Conservation (phyloP, 106 monocot species). For the Dendrobium huoshanense region DNA sequence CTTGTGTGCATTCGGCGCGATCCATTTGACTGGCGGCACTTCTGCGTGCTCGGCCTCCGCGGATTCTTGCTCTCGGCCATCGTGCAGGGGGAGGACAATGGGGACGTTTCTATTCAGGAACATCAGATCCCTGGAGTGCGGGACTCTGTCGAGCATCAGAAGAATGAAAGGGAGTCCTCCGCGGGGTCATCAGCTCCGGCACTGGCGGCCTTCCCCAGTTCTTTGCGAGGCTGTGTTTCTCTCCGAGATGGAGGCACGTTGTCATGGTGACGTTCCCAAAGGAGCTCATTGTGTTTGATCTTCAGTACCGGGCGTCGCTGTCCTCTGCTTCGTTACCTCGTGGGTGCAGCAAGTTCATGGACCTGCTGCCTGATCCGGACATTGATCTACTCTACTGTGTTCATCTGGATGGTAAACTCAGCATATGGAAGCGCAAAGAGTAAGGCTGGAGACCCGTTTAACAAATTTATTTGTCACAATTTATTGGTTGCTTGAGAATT, state of each 20-base stretch:
- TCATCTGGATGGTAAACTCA: slow-evolving; percentile 86
- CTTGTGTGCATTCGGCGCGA: slow-evolving; percentile 88
- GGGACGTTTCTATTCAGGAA: slow-evolving; percentile 50
- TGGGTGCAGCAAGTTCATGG: slow-evolving; percentile 72
- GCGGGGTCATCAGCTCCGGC: slow-evolving; percentile 29
- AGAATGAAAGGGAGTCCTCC: slow-evolving; percentile 41
- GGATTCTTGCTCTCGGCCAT: slow-evolving; percentile 83
- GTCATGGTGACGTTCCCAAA: slow-evolving; percentile 57
- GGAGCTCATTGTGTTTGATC: slow-evolving; percentile 80
- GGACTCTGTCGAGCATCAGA: slow-evolving; percentile 42
- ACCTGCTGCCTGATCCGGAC: slow-evolving; percentile 65
- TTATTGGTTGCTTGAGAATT: too few species aligned
- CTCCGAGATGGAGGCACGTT: slow-evolving; percentile 79
- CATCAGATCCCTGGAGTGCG: slow-evolving; percentile 30
- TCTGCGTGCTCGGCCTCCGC: slow-evolving; percentile 56
- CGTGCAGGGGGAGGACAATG: slow-evolving; percentile 20
- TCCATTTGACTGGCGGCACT: slow-evolving; percentile 79
- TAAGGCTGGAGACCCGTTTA: slow-evolving; percentile 30
- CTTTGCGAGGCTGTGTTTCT: slow-evolving; percentile 57
- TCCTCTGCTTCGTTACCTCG: slow-evolving; percentile 50
- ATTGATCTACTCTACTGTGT: slow-evolving; percentile 71
- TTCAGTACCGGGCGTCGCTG: slow-evolving; percentile 60
- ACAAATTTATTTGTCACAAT: too few species aligned
- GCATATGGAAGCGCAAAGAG: slow-evolving; percentile 91
- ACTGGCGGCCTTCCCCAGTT: slow-evolving; percentile 40